Evolutionary conservation across 2,329 filamentous ascomycete species (phyloP).

Genomic region (Eutypa lata): DNA sequence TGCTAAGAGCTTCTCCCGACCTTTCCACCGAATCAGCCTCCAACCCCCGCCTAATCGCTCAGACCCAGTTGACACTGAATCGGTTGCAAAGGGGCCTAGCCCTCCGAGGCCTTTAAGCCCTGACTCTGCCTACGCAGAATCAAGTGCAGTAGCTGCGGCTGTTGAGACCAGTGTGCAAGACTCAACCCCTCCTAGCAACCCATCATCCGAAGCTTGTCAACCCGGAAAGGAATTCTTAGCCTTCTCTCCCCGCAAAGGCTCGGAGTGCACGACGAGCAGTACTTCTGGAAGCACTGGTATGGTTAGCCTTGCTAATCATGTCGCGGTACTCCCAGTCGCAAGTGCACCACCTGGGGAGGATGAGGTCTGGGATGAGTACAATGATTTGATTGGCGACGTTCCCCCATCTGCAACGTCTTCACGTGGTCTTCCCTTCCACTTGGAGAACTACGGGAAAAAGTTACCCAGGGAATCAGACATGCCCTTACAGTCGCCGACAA

Average conservation of each 20-base stretch:
- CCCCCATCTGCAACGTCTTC: conserved; percentile 55
- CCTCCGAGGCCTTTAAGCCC: conserved; percentile 39
- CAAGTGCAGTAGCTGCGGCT: conserved; percentile 30
- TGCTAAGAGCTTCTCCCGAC: conserved; percentile 79
- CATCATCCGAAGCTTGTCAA: conserved; percentile 29
- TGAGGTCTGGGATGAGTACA: conserved; percentile 92
- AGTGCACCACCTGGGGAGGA: conserved; percentile 69
- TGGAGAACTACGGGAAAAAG: conserved; percentile 45
- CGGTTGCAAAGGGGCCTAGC: conserved; percentile 47
- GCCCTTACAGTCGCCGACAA: conserved; percentile 47
- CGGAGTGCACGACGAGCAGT: conserved; percentile 53
- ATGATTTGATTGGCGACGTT: conserved; percentile 75
- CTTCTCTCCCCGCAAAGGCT: conserved; percentile 72
- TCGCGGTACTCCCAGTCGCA: conserved; percentile 62
- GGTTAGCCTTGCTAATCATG: conserved; percentile 58
- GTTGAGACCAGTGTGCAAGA: conserved; percentile 27
- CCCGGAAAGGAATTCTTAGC: conserved; percentile 62
- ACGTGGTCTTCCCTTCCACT: conserved; percentile 52
- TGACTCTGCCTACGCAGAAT: conserved; percentile 35
- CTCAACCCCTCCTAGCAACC: conserved; percentile 23
- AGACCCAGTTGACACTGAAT: conserved; percentile 33
- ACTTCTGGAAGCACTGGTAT: conserved; percentile 68
- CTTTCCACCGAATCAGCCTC: conserved; percentile 62
- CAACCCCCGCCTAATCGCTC: conserved; percentile 31
- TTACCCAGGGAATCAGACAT: conserved; percentile 32